These are phyloP conservation scores for Borovskyia barvae DNA, from an alignment of 208 protist species.

Conservation along the genomic window DNA sequence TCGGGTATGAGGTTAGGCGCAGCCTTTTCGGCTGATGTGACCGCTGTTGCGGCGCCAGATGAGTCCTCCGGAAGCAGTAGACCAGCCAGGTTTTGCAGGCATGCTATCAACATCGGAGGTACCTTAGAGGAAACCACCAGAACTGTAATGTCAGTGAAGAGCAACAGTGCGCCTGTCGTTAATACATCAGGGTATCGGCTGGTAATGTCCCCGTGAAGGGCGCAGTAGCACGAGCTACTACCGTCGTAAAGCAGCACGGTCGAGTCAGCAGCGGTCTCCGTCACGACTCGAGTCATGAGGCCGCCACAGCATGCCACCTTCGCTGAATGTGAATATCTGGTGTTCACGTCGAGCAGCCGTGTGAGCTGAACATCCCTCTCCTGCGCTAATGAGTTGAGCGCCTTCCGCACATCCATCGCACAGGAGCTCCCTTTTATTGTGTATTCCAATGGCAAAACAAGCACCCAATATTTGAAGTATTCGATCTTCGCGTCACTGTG, in stretches of 20 bases:
- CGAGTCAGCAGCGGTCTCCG: conserved; percentile 77
- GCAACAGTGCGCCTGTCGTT: conserved; percentile 59
- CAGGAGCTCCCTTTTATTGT: background rate
- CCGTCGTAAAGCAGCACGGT: conserved; percentile 72
- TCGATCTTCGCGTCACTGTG: too few species aligned
- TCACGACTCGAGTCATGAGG: conserved; percentile 59
- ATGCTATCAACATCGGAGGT: conserved; percentile 75
- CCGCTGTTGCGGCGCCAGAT: too few species aligned
- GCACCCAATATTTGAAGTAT: conserved; percentile 3
- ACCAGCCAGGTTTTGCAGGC: conserved; percentile 68
- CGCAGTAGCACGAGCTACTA: conserved; percentile 60
- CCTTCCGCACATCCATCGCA: conserved; percentile 68
- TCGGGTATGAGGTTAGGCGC: too few species aligned
- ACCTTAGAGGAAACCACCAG: conserved; percentile 48
- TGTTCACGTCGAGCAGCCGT: conserved; percentile 35
- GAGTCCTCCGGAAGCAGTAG: conserved; percentile 73
- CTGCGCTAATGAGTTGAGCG: conserved; percentile 55
- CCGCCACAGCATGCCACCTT: conserved; percentile 83
- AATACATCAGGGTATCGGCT: conserved; percentile 70
- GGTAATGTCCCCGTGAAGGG: conserved; percentile 75
- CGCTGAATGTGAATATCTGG: conserved; percentile 30
- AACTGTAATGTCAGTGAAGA: conserved; percentile 67
- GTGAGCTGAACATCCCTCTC: conserved; percentile 46
- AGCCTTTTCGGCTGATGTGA: too few species aligned
- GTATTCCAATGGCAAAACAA: conserved; percentile 3